Conservation (phyloP, 257 asterid genomes). For the Fraxinus quadrangulata region DNA sequence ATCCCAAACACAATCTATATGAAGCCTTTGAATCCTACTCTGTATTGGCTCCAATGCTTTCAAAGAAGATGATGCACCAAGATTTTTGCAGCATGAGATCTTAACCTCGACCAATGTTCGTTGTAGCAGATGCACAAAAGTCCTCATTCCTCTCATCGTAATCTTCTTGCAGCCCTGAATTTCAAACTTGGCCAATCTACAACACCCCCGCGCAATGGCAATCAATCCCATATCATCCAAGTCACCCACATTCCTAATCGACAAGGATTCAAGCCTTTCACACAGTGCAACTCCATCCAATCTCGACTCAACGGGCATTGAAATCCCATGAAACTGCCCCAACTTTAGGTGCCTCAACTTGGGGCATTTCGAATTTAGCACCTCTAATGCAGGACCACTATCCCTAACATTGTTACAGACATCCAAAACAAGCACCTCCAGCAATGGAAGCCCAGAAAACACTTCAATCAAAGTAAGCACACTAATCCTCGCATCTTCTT, state of each 20-base stretch:
- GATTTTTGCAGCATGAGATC: constrained; percentile 81
- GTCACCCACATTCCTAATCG: constrained; percentile 71
- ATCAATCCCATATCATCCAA: constrained; percentile 85
- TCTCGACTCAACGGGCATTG: constrained; percentile 68
- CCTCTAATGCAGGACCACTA: constrained; percentile 79
- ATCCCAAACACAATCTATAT: constrained; percentile 83
- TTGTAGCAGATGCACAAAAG: constrained; percentile 60
- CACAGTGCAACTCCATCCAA: constrained; percentile 85
- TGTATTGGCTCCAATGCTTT: constrained; percentile 81
- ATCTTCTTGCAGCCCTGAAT: constrained; percentile 74
- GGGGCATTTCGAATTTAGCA: constrained; percentile 65
- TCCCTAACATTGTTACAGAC: constrained; percentile 68
- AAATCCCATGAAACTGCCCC: constrained; percentile 81
- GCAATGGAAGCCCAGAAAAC: constrained; percentile 66
- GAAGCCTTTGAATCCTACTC: constrained; percentile 71
- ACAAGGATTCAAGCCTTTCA: constrained; percentile 64
- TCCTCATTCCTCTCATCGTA: constrained; percentile 78
- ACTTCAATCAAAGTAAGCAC: constrained; percentile 72
- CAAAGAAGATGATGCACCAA: constrained; percentile 58
- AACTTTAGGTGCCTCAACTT: constrained; percentile 65
- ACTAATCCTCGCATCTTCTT: constrained; percentile 61
- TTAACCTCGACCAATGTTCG: constrained; percentile 67
- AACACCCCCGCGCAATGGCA: constrained; percentile 89
- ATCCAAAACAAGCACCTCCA: constrained; percentile 75
- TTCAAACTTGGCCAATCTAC: constrained; percentile 66